These are phyloP conservation scores for Neofusicoccum laricinum DNA, from an alignment of 2,329 filamentous ascomycete species.

Conservation along the genomic window DNA sequence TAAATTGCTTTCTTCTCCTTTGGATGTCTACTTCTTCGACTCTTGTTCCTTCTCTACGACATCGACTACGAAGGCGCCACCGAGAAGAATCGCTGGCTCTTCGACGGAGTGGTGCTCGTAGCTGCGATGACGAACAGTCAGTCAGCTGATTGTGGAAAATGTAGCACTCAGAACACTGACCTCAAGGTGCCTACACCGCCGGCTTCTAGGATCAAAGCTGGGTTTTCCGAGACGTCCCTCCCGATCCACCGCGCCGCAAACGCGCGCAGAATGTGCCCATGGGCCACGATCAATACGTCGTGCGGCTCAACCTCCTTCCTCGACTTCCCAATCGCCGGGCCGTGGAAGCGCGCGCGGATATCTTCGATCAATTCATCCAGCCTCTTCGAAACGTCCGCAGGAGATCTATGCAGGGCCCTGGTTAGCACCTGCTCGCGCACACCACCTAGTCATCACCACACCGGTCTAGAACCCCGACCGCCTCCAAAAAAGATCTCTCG, in stretches of 20 bases:
- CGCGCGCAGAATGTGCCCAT: slow-evolving; percentile 84
- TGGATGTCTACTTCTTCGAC: neutral
- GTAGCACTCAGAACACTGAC: slow-evolving; percentile 22
- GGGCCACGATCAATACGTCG: slow-evolving; percentile 78
- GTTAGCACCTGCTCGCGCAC: slow-evolving; percentile 21
- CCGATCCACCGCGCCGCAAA: slow-evolving; percentile 85
- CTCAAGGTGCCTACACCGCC: slow-evolving; percentile 52
- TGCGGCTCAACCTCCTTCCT: slow-evolving; percentile 44
- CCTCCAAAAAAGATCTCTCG: too few species aligned
- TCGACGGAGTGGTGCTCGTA: slow-evolving; percentile 50
- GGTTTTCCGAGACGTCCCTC: slow-evolving; percentile 70
- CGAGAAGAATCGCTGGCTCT: slow-evolving; percentile 51
- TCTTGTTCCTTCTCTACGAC: slow-evolving; percentile 41
- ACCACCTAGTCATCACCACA: slow-evolving; percentile 31
- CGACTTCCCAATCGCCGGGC: slow-evolving; percentile 48
- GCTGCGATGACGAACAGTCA: slow-evolving; percentile 22
- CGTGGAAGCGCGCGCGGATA: slow-evolving; percentile 51
- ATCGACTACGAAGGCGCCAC: slow-evolving; percentile 51
- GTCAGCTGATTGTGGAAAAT: neutral
- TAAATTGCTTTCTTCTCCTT: neutral
- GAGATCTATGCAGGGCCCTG: slow-evolving; percentile 28
- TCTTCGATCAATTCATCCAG: slow-evolving; percentile 74
- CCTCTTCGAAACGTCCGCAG: slow-evolving; percentile 67
- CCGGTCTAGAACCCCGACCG: neutral
- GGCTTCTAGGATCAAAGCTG: slow-evolving; percentile 75